Percentiles rank a stretch among this genome's conserved stretches.
phyloP scores from a whole-genome alignment of 768 basidiomycete genomes.

The Naganishia randhawae region DNA sequence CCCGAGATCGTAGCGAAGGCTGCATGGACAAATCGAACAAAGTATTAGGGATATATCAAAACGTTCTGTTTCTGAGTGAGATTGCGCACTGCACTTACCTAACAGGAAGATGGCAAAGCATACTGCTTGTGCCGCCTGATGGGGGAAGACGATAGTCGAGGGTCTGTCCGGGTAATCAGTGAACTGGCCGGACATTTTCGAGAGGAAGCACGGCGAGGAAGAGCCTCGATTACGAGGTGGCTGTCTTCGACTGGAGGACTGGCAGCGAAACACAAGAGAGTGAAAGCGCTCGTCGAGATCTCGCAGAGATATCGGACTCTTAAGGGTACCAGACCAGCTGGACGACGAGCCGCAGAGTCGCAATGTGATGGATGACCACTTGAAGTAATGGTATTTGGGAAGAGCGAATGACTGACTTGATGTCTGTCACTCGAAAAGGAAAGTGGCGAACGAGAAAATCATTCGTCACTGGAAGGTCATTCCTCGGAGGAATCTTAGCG shows the following conservation, averaged over 20 bases:
- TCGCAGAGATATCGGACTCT: neutral
- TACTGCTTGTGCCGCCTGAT: conserved; percentile 6
- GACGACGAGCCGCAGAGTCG: neutral
- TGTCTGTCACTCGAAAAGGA: too few species aligned
- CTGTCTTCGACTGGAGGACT: neutral
- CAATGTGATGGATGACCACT: neutral
- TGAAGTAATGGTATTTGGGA: too few species aligned
- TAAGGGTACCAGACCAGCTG: neutral
- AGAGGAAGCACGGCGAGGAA: neutral
- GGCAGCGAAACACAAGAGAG: neutral
- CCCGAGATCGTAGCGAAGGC: conserved; percentile 11
- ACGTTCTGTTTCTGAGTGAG: neutral
- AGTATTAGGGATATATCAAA: neutral
- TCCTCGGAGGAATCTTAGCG: too few species aligned
- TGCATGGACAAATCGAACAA: neutral
- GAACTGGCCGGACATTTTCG: conserved; percentile 7
- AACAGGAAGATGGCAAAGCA: conserved; percentile 9
- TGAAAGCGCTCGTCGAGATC: neutral
- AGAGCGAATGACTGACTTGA: too few species aligned
- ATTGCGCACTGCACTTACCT: neutral
- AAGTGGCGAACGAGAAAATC: too few species aligned
- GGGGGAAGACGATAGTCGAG: conserved; percentile 6
- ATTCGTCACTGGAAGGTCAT: too few species aligned
- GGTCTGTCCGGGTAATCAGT: conserved; percentile 7
- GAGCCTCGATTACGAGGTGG: neutral